Base-by-base conservation (phyloP, 768 basidiomycete genomes). In the Mycena olivaceomarginata region DNA sequence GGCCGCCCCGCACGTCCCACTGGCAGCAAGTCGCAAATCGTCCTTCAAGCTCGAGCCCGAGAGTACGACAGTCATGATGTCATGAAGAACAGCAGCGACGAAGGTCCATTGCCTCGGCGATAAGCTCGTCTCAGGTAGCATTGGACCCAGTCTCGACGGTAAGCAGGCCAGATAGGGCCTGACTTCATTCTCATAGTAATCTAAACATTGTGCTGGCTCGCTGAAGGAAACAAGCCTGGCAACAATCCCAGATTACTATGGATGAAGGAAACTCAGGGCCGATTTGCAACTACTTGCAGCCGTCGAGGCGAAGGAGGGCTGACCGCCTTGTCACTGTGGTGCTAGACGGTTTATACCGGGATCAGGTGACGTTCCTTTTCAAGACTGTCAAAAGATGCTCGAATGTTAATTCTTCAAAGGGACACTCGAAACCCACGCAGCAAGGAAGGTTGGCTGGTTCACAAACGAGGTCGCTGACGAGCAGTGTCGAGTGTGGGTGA, bases 171-270 rank as follows among this genome's bases (percentile, higher is more conserved):
- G 43, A 4, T 64, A 59, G 64, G 65, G 72, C 45, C 72, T 22
- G 53, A 67, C 60, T 73, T 67, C 56, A 73, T 73, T 73, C 43
- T 65, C 72, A 73, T 67, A 73, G 65, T 73, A 66, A 72, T 73
- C 72, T 73, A 65, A 65, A n/a, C 65, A 59, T 48, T 48, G 65
- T 67, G 40, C 53, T 59, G 7, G 56, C 65, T 65, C 46, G 64
- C 41, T 43, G 41, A 43, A 31, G 18, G 11, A 37, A 53, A 16
- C 45, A 37, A 16, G 31, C 15, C 2, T 46, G 15, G 25, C 12
- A 48, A 20, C 45, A 66, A 48, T 2, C 31, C 65, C 65, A 48
- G 45, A 66, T 25, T 31, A 46, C 65, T n/a, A 53, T 20, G 65
- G 46, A 2, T 0, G 16, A 66, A 11, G 45, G 31, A 48, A 48